Base-by-base conservation (phyloP, 768 basidiomycete species). In the Calocybe cyanea region DNA sequence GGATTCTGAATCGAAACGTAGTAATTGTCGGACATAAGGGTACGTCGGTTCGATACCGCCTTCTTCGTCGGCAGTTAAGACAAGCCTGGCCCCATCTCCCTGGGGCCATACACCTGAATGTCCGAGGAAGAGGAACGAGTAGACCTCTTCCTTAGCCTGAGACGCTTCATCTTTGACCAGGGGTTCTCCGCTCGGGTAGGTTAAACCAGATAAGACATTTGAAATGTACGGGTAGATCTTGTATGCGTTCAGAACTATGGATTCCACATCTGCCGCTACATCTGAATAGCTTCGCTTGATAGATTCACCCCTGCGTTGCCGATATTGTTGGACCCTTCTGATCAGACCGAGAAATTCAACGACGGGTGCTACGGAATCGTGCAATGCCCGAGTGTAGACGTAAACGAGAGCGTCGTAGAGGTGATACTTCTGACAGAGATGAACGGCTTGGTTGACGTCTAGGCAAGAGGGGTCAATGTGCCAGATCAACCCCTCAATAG, bases 321-420 rank as follows among this genome's bases (percentile, higher is more conserved):
- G 74, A 50, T 74, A 70, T 48, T 74, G 77, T 46, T 80, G 78
- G 19, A 90, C 78, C 46, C 72, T 73, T 11, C 85, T 79, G 32
- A 97, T 80, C 36, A 96, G 77, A 8, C 71, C 76, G 31, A 98
- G 71, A 10, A 96, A 71, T 52, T 92, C 87, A 46, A 94, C 87
- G 4, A 97, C 67, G 0, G 96, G 95, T 6, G 91, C 81, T 25
- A 93, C 84, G 48, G 86, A 96, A 60, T 99, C 96, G 49, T 71
- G 75, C 54, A 99, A 65, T 2, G 93, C 91, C 37, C 85, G 79
- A 8, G 87, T 95, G 63, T 94, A 95, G 30, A 98, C 84, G 62
- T 96, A 94, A 46, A 95, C 85, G 47, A 98, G 77, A 0, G 95
- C 93, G 57, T 98, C 95, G 68, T 92, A 96, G 4, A 98, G 78